These are phyloP conservation scores for Posidonia australis DNA, from an alignment of 106 monocot genomes.

Conservation along the genomic window DNA sequence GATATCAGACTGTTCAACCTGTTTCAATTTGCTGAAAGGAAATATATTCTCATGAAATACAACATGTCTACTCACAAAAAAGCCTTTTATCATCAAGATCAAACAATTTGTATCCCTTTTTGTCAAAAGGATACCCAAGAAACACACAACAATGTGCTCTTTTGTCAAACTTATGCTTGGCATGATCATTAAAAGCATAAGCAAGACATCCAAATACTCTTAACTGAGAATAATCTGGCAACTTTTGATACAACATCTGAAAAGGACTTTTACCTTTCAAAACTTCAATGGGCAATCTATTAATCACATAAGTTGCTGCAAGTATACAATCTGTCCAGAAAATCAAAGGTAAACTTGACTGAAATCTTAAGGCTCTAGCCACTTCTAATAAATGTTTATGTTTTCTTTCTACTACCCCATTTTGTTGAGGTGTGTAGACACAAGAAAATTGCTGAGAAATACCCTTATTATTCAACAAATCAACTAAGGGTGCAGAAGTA, in stretches of 20 bases:
- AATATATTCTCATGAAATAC: no score
- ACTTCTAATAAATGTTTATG: slow-evolving; percentile 5
- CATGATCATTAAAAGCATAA: not conserved
- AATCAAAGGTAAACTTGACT: not conserved
- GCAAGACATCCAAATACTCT: not conserved
- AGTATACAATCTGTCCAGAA: not conserved
- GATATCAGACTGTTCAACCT: no score
- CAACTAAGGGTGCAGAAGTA: not conserved
- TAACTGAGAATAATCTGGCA: not conserved
- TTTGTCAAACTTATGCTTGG: not conserved
- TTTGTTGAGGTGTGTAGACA: slow-evolving; percentile 12
- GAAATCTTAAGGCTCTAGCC: not conserved
- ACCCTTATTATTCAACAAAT: not conserved
- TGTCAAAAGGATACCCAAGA: not conserved
- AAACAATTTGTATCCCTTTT: not conserved
- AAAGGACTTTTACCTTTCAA: not conserved
- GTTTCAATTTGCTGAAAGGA: no score
- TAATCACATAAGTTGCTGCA: not conserved
- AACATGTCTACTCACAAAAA: no score
- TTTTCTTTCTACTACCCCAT: slow-evolving; percentile 4
- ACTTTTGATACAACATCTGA: not conserved
- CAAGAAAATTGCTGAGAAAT: slow-evolving; percentile 8
- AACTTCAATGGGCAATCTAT: not conserved
- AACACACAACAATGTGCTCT: not conserved
- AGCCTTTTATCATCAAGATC: no score